Conservation (phyloP, 2,329 filamentous ascomycete species). For the Chalara sp. region DNA sequence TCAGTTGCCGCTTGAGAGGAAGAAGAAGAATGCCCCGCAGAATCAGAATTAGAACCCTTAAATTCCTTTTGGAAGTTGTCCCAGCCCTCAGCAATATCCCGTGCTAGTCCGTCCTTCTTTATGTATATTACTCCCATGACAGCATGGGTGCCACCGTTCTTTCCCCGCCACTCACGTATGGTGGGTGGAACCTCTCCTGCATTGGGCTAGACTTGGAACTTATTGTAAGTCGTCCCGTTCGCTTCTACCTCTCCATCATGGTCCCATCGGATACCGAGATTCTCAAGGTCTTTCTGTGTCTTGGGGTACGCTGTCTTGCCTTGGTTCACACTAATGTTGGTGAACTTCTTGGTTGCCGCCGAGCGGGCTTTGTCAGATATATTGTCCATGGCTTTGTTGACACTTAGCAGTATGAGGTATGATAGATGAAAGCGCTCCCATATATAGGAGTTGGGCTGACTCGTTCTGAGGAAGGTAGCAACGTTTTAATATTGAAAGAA, state of each 20-base stretch:
- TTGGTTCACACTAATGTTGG: slow-evolving; percentile 2
- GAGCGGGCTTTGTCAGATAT: too few relatives aligned
- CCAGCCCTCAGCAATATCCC: slow-evolving; percentile 2
- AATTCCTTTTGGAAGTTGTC: slow-evolving; percentile 1
- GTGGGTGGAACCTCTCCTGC: slow-evolving; percentile 1
- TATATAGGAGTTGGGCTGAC: too few relatives aligned
- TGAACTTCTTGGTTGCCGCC: too few relatives aligned
- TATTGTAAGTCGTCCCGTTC: slow-evolving; percentile 2
- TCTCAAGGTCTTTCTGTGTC: slow-evolving; percentile 4
- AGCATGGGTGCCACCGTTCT: slow-evolving; percentile 5
- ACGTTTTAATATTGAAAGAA: too few relatives aligned
- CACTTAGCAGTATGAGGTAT: too few relatives aligned
- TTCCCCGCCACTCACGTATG: slow-evolving; percentile 5
- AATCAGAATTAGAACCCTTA: too few relatives aligned
- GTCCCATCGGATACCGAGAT: slow-evolving; percentile 5
- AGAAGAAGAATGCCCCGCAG: too few relatives aligned
- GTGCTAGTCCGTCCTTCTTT: slow-evolving; percentile 2
- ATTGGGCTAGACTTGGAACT: slow-evolving; percentile 6
- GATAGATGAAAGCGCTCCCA: too few relatives aligned
- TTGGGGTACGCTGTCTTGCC: slow-evolving; percentile 3
- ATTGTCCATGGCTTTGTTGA: too few relatives aligned
- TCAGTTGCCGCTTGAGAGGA: too few relatives aligned
- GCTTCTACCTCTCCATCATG: slow-evolving; percentile 5
- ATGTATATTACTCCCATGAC: slow-evolving; percentile 6
- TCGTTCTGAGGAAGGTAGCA: too few relatives aligned